A percentile compares a stretch with the other conserved stretches of the same genome.
phyloP scores from a whole-genome alignment of 2,329 filamentous ascomycete genomes.

The Fonsecaea pedrosoi region DNA sequence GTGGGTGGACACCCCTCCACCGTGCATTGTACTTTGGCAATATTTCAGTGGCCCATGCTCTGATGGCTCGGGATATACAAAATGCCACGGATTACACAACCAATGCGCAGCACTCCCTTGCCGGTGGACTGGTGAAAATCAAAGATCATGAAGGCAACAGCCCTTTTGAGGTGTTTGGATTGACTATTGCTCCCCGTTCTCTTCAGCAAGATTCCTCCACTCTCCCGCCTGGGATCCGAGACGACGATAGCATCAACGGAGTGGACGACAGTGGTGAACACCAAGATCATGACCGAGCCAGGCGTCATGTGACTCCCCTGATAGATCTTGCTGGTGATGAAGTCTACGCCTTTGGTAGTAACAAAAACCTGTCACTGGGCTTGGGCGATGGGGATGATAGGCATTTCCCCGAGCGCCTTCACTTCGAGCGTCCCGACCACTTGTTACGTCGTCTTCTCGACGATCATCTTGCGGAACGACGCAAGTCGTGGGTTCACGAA shows the following conservation, averaged over 20 bases:
- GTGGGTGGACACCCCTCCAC: constrained; percentile 94
- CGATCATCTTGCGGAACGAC: constrained; percentile 62
- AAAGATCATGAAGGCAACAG: constrained; percentile 96
- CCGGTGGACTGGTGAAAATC: constrained; percentile 83
- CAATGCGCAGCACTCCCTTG: constrained; percentile 62
- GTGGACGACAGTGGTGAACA: constrained; percentile 58
- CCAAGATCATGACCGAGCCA: constrained; percentile 42
- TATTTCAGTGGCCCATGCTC: constrained; percentile 79
- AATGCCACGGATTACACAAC: constrained; percentile 69
- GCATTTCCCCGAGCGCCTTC: constrained; percentile 86
- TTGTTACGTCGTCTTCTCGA: constrained; percentile 75
- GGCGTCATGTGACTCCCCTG: constrained; percentile 43
- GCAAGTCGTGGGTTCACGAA: constrained; percentile 43
- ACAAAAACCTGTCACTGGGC: constrained; percentile 90
- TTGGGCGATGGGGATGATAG: constrained; percentile 96
- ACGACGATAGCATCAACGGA: constrained; percentile 42
- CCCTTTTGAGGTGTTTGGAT: constrained; percentile 89
- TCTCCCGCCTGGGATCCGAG: constrained; percentile 38
- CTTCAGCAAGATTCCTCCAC: constrained; percentile 51
- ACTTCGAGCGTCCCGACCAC: constrained; percentile 76
- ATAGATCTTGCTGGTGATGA: constrained; percentile 73
- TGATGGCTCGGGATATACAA: constrained; percentile 77
- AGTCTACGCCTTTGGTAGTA: constrained; percentile 92
- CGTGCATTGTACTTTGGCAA: constrained; percentile 90
- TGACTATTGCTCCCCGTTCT: constrained; percentile 81